A percentile compares a stretch with the other conserved stretches of the same genome.
Evolutionary conservation across 805 yeast species (phyloP).

Genomic region (Starmera caribaea): DNA sequence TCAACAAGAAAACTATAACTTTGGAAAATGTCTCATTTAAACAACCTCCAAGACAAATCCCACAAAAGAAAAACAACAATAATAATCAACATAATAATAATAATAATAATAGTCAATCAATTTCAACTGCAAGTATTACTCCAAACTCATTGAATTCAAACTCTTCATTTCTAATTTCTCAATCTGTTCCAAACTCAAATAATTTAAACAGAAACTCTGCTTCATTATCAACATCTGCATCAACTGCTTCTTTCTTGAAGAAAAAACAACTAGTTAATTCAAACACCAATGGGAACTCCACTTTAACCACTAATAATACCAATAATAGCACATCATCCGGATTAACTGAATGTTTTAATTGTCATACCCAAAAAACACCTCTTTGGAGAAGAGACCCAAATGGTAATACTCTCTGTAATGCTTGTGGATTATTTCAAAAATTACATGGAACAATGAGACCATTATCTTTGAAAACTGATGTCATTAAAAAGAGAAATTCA

Average conservation of each 20-base stretch:
- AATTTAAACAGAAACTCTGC: neutral
- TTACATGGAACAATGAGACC: slow-evolving; percentile 92
- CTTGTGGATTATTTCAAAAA: slow-evolving; percentile 87
- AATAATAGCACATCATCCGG: slow-evolving; percentile 1
- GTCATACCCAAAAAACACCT: slow-evolving; percentile 86
- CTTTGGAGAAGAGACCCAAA: slow-evolving; percentile 87
- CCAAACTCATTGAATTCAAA: neutral
- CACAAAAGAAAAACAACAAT: neutral
- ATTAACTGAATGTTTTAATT: slow-evolving; percentile 60
- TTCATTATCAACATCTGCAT: slow-evolving; percentile 5
- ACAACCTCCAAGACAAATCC: neutral
- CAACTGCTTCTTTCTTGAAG: slow-evolving; percentile 13
- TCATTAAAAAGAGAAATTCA: slow-evolving; percentile 65
- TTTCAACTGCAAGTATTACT: neutral
- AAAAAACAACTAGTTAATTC: slow-evolving; percentile 13
- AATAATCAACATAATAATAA: too few species aligned
- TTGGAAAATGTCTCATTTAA: neutral
- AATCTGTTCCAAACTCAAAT: slow-evolving; percentile 1
- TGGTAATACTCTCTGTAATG: slow-evolving; percentile 89
- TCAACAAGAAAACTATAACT: slow-evolving; percentile 7
- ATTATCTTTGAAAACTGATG: slow-evolving; percentile 79
- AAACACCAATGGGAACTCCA: slow-evolving; percentile 1
- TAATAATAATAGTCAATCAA: slow-evolving; percentile 4
- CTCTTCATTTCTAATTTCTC: neutral
- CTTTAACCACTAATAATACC: too few species aligned